Percentiles rank a stretch among this genome's conserved stretches.
phyloP scores from a whole-genome alignment of 2,329 filamentous ascomycete genomes.

The Xylariaceae sp. region DNA sequence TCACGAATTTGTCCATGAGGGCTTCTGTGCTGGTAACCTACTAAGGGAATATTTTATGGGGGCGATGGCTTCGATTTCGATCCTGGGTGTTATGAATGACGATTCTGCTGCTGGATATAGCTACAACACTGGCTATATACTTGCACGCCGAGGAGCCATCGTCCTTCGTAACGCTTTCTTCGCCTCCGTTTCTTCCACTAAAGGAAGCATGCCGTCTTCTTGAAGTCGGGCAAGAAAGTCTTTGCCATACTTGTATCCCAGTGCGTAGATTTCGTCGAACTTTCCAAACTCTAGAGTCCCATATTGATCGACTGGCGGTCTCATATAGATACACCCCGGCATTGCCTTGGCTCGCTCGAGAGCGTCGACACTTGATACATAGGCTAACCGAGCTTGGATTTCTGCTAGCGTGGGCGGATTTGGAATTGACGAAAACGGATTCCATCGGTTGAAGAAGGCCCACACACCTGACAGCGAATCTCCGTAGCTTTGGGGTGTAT shows the following conservation, averaged over 20 bases:
- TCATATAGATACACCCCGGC: slow-evolving; percentile 92
- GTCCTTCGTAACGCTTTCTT: slow-evolving; percentile 77
- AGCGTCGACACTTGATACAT: slow-evolving; percentile 92
- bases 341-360: slow-evolving; percentile 90
- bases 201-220: slow-evolving; percentile 73
- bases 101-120: neutral
- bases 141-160: slow-evolving; percentile 77
- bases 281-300: slow-evolving; percentile 95
- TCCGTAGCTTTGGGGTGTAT: slow-evolving; percentile 88
- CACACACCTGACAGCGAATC: slow-evolving; percentile 94
- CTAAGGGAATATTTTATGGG: too few species aligned
- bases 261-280: slow-evolving; percentile 93
- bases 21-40: too few species aligned
- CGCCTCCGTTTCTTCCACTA: slow-evolving; percentile 73
- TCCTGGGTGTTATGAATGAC: neutral
- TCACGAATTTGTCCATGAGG: too few species aligned
- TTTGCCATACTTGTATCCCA: slow-evolving; percentile 85
- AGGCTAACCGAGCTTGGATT: slow-evolving; percentile 92
- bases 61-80: too few species aligned
- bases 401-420: slow-evolving; percentile 95
- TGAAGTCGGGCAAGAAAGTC: slow-evolving; percentile 76
- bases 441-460: slow-evolving; percentile 96
- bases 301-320: slow-evolving; percentile 90
- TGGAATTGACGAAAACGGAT: slow-evolving; percentile 83
- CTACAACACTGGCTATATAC: slow-evolving; percentile 56